Percentiles rank a stretch among this genome's conserved stretches.
phyloP scores from a whole-genome alignment of 2,329 filamentous ascomycete genomes.

The Paecilomyces dactylethromorphus region DNA sequence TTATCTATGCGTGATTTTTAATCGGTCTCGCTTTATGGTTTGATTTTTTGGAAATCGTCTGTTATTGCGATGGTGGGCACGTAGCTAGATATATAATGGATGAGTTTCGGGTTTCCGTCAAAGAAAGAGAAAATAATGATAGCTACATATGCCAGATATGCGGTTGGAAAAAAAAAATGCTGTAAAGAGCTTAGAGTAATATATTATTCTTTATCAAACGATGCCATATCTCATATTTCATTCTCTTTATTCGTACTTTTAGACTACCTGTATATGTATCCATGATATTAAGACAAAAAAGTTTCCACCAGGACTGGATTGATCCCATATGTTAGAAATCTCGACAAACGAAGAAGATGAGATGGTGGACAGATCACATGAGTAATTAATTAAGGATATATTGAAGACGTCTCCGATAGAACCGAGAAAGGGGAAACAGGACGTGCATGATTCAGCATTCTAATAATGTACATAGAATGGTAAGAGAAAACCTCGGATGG shows the following conservation, averaged over 20 bases:
- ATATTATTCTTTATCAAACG: no score
- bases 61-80: background rate
- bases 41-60: background rate
- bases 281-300: background rate
- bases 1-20: background rate
- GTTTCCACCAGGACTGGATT: background rate
- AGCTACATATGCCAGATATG: no score
- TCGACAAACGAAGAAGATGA: background rate
- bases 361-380: background rate
- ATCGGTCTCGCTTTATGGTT: background rate
- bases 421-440: background rate
- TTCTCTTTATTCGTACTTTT: background rate
- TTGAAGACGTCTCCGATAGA: background rate
- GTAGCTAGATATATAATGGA: background rate
- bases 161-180: no score
- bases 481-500: background rate
- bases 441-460: background rate
- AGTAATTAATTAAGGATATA: background rate
- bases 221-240: background rate
- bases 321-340: background rate
- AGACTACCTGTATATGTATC: background rate
- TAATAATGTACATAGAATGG: background rate
- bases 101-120: background rate
- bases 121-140: no score
- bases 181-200: no score